Percentiles rank a stretch among this genome's conserved stretches.
These are phyloP conservation scores for Pythium sp. DNA, from an alignment of 352 stramenopile genomes.

Conservation along the genomic window DNA sequence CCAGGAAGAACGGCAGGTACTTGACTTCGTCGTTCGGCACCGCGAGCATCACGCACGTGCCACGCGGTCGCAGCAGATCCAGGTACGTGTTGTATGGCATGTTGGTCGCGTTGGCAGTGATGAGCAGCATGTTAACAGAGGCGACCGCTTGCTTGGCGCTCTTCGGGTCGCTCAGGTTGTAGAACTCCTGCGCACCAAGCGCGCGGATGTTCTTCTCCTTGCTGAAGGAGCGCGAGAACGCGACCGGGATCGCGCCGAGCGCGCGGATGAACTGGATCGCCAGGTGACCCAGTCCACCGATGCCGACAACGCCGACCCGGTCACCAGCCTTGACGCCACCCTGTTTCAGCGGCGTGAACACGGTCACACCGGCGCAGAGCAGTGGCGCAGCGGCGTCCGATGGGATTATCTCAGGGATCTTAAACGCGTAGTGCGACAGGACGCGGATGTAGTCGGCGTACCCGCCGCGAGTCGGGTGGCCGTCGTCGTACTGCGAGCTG, in stretches of 20 bases:
- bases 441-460: slow-evolving; percentile 75
- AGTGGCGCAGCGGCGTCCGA: slow-evolving; percentile 58
- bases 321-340: slow-evolving; percentile 38
- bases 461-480: slow-evolving; percentile 39
- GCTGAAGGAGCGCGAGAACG: slow-evolving; percentile 54
- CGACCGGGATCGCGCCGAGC: slow-evolving; percentile 35
- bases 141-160: slow-evolving; percentile 22
- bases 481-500: slow-evolving; percentile 30
- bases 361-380: slow-evolving; percentile 84
- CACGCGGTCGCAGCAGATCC: slow-evolving; percentile 45
- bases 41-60: slow-evolving; percentile 67
- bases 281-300: slow-evolving; percentile 86
- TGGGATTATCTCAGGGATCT: slow-evolving; percentile 67
- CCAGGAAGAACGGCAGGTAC: slow-evolving; percentile 47
- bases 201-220: slow-evolving; percentile 52
- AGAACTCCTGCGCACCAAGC: slow-evolving; percentile 62
- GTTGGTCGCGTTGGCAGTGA: slow-evolving; percentile 62
- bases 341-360: slow-evolving; percentile 68
- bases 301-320: slow-evolving; percentile 69
- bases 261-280: slow-evolving; percentile 59
- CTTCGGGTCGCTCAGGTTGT: slow-evolving; percentile 40
- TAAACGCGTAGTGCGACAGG: slow-evolving; percentile 56
- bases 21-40: slow-evolving; percentile 57
- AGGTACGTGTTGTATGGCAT: slow-evolving; percentile 49
- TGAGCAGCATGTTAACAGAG: slow-evolving; percentile 66